Percentiles rank a stretch among this genome's conserved stretches.
Evolutionary conservation across 2,329 filamentous ascomycete species (phyloP).

Genomic region (Fusarium citri): DNA sequence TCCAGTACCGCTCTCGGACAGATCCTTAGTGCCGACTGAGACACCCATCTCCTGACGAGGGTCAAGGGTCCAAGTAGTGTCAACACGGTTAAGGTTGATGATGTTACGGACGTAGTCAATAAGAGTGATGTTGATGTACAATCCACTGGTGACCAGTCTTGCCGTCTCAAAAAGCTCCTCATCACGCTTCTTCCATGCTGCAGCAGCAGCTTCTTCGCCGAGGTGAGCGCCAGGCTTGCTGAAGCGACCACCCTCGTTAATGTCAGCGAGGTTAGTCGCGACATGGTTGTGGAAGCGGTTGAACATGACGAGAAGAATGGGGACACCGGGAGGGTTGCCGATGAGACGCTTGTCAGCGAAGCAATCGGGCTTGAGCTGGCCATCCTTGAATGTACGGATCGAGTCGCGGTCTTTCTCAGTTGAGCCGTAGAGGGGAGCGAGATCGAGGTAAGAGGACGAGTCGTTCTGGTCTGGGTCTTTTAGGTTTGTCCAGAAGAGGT

Average conservation of each 20-base stretch:
- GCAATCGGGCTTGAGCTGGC: constrained; percentile 77
- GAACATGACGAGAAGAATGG: constrained; percentile 80
- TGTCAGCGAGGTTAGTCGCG: constrained; percentile 80
- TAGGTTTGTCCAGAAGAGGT: constrained; percentile 78
- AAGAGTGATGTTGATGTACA: constrained; percentile 84
- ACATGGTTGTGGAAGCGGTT: constrained; percentile 90
- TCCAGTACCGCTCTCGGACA: constrained; percentile 77
- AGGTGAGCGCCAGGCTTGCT: constrained; percentile 68
- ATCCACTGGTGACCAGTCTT: constrained; percentile 76
- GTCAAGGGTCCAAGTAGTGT: constrained; percentile 85
- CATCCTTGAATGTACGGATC: constrained; percentile 76
- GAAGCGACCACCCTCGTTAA: constrained; percentile 88
- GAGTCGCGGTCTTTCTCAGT: constrained; percentile 73
- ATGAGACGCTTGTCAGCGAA: constrained; percentile 78
- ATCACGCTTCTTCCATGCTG: constrained; percentile 75
- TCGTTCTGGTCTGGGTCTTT: constrained; percentile 69
- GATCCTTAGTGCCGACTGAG: constrained; percentile 62
- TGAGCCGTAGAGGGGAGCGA: constrained; percentile 78
- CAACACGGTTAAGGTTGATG: constrained; percentile 66
- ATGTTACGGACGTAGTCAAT: constrained; percentile 84
- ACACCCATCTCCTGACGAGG: constrained; percentile 76
- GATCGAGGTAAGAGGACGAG: constrained; percentile 78
- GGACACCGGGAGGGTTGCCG: constrained; percentile 78
- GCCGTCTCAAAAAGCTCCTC: constrained; percentile 84
- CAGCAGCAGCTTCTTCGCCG: constrained; percentile 60